Conservation (phyloP, 805 yeast genomes). For the Wickerhamomyces strasburgensis region DNA sequence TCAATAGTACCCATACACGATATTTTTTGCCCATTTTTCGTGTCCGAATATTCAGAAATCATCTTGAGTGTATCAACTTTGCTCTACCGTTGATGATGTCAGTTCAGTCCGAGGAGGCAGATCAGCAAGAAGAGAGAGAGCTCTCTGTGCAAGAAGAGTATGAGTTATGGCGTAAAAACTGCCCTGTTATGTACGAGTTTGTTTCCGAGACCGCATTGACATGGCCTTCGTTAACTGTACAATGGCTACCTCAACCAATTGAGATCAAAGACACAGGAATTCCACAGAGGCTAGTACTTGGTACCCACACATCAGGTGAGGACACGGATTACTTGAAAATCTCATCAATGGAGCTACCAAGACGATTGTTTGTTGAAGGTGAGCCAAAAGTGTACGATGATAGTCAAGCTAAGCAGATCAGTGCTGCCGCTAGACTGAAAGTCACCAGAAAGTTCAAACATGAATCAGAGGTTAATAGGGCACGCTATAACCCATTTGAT, state of each 20-base stretch:
- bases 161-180: conserved; percentile 74
- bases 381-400: conserved; percentile 4
- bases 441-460: conserved; percentile 58
- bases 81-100: neutral
- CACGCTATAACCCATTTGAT: conserved; percentile 64
- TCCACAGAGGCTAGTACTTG: conserved; percentile 52
- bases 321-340: conserved; percentile 63
- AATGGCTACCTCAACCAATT: conserved; percentile 57
- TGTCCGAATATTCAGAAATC: too few species aligned
- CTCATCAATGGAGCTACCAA: conserved; percentile 57
- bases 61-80: too few species aligned
- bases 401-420: conserved; percentile 17
- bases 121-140: conserved; percentile 24
- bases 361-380: conserved; percentile 24
- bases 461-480: conserved; percentile 65
- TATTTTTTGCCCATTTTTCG: too few species aligned
- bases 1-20: too few species aligned
- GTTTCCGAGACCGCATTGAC: conserved; percentile 74
- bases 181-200: conserved; percentile 77
- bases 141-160: conserved; percentile 50
- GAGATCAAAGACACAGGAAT: conserved; percentile 25
- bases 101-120: conserved; percentile 4
- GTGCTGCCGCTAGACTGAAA: conserved; percentile 50
- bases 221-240: conserved; percentile 79
- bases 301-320: conserved; percentile 71